A percentile compares a stretch with the other conserved stretches of the same genome.
phyloP scores from a whole-genome alignment of 805 yeast genomes.

The Saccharomycopsis lassenensis region DNA sequence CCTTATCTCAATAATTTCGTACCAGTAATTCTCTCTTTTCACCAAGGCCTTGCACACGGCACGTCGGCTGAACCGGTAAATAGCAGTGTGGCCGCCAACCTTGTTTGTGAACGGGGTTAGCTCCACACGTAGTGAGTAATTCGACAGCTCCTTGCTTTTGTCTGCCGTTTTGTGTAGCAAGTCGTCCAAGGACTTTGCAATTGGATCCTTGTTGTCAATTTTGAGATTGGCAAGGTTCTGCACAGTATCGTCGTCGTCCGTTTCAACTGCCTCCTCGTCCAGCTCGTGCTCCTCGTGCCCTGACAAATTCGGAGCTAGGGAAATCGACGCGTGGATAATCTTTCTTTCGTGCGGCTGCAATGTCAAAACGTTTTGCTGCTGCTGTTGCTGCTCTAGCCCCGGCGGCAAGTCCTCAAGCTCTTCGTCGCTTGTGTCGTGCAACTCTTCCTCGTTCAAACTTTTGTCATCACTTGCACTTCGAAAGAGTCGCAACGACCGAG shows the following conservation, averaged over 20 bases:
- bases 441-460: conserved; percentile 1
- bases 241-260: conserved; percentile 33
- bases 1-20: conserved; percentile 71
- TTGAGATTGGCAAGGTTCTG: background rate
- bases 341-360: background rate
- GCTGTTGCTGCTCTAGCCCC: no score
- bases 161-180: background rate
- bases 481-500: conserved; percentile 44
- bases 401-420: background rate
- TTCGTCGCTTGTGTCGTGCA: background rate
- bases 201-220: background rate
- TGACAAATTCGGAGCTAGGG: background rate
- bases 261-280: conserved; percentile 30
- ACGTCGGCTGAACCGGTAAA: conserved; percentile 77
- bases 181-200: background rate
- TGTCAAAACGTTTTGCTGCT: background rate
- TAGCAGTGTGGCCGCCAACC: conserved; percentile 98
- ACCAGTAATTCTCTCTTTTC: conserved; percentile 83
- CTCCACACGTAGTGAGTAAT: conserved; percentile 73
- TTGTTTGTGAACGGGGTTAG: conserved; percentile 83
- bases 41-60: conserved; percentile 93
- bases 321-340: background rate
- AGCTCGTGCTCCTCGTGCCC: conserved; percentile 1
- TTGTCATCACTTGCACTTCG: conserved; percentile 25
- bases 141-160: conserved; percentile 18